phyloP scores from a whole-genome alignment of 345 rosid genomes.

The Kandelia obovata region DNA sequence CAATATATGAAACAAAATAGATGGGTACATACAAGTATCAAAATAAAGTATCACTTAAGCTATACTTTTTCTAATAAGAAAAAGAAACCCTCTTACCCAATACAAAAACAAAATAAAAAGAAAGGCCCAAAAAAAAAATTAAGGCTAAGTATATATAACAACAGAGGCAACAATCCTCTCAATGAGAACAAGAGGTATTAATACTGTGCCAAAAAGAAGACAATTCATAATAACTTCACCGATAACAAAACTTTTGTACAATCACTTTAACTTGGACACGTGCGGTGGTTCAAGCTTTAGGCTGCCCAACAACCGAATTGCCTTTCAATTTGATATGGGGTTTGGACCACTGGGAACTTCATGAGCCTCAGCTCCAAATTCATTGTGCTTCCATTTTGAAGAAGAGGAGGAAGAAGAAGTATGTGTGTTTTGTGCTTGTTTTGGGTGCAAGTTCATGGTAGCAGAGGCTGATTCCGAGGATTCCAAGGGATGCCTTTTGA shows the following conservation, averaged over 20 bases:
- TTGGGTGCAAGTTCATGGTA: conserved; percentile 39
- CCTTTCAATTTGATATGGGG: conserved; percentile 76
- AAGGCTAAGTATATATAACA: conserved; percentile 5
- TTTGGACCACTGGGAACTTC: conserved; percentile 92
- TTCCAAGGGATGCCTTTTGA: conserved; percentile 48
- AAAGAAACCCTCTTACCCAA: conserved; percentile 4
- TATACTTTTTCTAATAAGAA: conserved; percentile 26
- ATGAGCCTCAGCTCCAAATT: conserved; percentile 56
- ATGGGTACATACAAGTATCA: conserved; percentile 12
- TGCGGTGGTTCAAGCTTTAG: not conserved
- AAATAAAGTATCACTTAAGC: conserved; percentile 24
- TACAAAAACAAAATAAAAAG: not conserved
- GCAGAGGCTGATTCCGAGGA: conserved; percentile 35
- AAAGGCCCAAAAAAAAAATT: not conserved
- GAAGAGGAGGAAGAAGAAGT: conserved; percentile 18
- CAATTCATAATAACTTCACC: conserved; percentile 14
- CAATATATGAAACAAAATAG: conserved; percentile 13
- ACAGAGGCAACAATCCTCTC: conserved; percentile 18
- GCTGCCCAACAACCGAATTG: not conserved
- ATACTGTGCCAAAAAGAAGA: conserved; percentile 22
- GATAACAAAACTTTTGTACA: not conserved
- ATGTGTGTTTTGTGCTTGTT: conserved; percentile 17
- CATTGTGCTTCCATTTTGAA: conserved; percentile 24
- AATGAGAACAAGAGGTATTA: conserved; percentile 13
- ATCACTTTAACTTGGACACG: not conserved